Conservation (phyloP, 768 basidiomycete genomes). For the Kwoniella heveanensis region DNA sequence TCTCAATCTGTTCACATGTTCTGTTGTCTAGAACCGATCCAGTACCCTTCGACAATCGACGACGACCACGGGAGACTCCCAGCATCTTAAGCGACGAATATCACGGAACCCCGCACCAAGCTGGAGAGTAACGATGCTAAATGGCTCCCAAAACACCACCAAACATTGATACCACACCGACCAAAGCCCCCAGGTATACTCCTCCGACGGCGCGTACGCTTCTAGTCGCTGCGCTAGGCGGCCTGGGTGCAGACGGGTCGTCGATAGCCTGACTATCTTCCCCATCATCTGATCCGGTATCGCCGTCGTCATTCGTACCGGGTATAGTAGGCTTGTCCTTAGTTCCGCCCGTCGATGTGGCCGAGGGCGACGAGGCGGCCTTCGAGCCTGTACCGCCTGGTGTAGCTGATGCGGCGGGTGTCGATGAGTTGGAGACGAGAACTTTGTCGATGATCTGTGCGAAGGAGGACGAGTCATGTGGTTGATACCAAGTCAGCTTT, state of each 20-base stretch:
- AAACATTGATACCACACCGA: neutral
- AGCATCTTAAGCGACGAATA: too few relatives aligned
- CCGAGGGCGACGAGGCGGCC: neutral
- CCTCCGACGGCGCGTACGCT: neutral
- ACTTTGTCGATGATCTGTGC: slow-evolving; percentile 3
- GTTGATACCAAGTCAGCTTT: too few relatives aligned
- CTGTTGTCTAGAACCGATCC: too few relatives aligned
- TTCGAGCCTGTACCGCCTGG: neutral
- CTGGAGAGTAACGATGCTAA: too few relatives aligned
- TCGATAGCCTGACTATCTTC: neutral
- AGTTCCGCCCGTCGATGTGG: neutral
- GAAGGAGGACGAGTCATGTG: too few relatives aligned
- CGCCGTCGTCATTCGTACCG: neutral
- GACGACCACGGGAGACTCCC: too few relatives aligned
- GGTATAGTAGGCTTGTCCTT: neutral
- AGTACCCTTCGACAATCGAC: too few relatives aligned
- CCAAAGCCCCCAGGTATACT: neutral
- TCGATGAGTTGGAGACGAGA: neutral
- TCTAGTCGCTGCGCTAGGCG: neutral
- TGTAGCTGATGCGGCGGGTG: neutral
- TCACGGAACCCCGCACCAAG: too few relatives aligned
- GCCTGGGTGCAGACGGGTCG: neutral
- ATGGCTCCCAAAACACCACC: neutral
- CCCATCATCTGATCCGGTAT: neutral
- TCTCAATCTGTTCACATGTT: too few relatives aligned